Evolutionary conservation across 805 yeast genomes (phyloP), one percentile per base, ranked within the genome.

Genomic region (Candida ficus): DNA sequence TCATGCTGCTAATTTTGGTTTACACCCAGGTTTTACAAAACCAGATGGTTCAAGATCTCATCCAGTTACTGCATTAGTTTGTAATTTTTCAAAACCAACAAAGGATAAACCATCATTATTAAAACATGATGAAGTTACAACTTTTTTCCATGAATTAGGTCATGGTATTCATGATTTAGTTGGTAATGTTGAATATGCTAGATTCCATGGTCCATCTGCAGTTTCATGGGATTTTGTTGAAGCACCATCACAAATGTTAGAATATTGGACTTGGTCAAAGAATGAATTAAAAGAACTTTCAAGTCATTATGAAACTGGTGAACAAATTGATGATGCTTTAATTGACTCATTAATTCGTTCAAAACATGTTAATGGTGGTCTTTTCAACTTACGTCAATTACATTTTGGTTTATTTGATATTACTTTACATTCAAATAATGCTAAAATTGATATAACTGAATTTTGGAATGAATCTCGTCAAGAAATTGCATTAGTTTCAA

Each of bases 221-320:
- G 91, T 84, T 33, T 78, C 83, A 29, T 72, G 93, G 73, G 95
- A 87, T 63, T 87, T 87, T 63, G 95, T 87, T 37, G 95, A 87
- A 62, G 86, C 91, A 43, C 96, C 95, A 21, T 86, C 95, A 1
- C 95, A 87, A 65, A 76, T 87, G 80, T 68, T 87, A 52, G 95
- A 87, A 61, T 83, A 78, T 60, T 87, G 93, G 87, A 82, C 90
- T 29, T 87, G 95, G 95, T 74, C 80, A 39, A 70, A 70, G 39
- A 64, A 70, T 29, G 80, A 78, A 60, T 66, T 87, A 48, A 71
- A 67, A 50, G 55, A 58, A 9, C 62, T 87, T 39, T 80, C 91
- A 0, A 67, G 74, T 17, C 95, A 87, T 60, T 85, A 82, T 58
- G 38, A 61, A 29, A 64, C 80, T 4, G 76, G 77, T 20, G 76